Evolutionary conservation across 176 grass and related monocot species (phyloP), one percentile per base, ranked within the genome.

Genomic region (Zizania latifolia): DNA sequence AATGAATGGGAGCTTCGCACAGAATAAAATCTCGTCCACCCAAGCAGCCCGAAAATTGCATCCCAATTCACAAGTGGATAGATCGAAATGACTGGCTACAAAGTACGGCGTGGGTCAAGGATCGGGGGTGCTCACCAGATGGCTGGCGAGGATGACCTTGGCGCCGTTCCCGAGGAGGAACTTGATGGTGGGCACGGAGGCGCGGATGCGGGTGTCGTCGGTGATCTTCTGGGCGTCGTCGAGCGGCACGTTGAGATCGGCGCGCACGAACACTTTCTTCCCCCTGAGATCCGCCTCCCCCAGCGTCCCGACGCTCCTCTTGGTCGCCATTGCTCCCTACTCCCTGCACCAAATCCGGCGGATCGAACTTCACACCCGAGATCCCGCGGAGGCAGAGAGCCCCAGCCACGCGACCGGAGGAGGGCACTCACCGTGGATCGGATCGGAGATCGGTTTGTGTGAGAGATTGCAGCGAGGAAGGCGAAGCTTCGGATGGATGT

Each of bases 191-290:
- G 91, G 94, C 33, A 98, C 82, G 31, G 94, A 90, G 0, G 94
- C 91, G 30, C 94, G 91, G 84, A 98, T 86, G 78, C 91, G 86
- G 79, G 71, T 94, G 82, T 98, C 94, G 27, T 98, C 94, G 70
- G 91, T 98, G 91, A 98, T 94, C 41, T 92, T 89, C 84, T 89
- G 94, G 35, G 75, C 84, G 2, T 98, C 94, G 32, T 98, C 94
- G 57, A 98, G 83, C 59, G 94, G 94, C 35, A 98, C 94, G 84
- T 98, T 98, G 53, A 98, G 88, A 88, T 98, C 94, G 70, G 90
- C 81, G 33, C 94, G 77, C 68, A 98, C 67, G 51, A 98, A 98
- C 78, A 98, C 94, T 63, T 78, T 77, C 92, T 96, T 96, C 74
- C 89, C 92, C 83, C 65, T 89, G 58, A 96, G 92, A 86, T 84